These are phyloP conservation scores for Verticillium dahliae DNA, from an alignment of 2,329 filamentous ascomycete species.

Conservation along the genomic window DNA sequence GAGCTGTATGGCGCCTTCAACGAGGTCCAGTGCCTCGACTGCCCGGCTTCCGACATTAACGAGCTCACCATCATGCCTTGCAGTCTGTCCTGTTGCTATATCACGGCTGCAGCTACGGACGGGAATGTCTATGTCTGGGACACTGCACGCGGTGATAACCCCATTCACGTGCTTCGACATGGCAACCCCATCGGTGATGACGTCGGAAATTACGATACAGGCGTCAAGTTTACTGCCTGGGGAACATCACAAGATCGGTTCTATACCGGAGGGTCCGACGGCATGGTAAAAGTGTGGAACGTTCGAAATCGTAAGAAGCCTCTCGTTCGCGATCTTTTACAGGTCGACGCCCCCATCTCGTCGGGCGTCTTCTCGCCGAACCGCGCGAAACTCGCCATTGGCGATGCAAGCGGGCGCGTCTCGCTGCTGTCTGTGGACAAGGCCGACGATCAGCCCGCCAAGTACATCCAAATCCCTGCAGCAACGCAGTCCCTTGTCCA, in stretches of 20 bases:
- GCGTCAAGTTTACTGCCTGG: slow-evolving; percentile 60
- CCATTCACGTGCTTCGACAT: slow-evolving; percentile 50
- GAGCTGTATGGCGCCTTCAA: slow-evolving; percentile 29
- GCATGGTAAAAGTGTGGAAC: slow-evolving; percentile 58
- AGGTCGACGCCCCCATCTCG: slow-evolving; percentile 49
- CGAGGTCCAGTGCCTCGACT: slow-evolving; percentile 51
- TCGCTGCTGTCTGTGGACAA: slow-evolving; percentile 45
- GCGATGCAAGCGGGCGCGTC: slow-evolving; percentile 55
- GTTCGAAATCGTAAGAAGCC: slow-evolving; percentile 36
- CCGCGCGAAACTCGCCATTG: slow-evolving; percentile 46
- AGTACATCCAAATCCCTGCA: slow-evolving; percentile 29
- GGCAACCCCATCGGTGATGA: slow-evolving; percentile 35
- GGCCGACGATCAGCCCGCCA: slow-evolving; percentile 26
- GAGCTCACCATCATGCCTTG: slow-evolving; percentile 55
- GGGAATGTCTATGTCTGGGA: slow-evolving; percentile 60
- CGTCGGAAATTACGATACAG: slow-evolving; percentile 44
- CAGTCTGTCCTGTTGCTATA: slow-evolving; percentile 39
- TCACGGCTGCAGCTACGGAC: slow-evolving; percentile 57
- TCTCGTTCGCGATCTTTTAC: slow-evolving; percentile 46
- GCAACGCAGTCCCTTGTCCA: slow-evolving; percentile 12
- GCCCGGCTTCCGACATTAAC: slow-evolving; percentile 54
- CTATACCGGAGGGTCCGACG: slow-evolving; percentile 59
- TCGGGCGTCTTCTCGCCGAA: slow-evolving; percentile 54
- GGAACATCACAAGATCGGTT: slow-evolving; percentile 48
- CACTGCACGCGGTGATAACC: slow-evolving; percentile 45